Evolutionary conservation across 495 filamentous ascomycete genomes (phyloP).

Genomic region (Trichoderma virens): DNA sequence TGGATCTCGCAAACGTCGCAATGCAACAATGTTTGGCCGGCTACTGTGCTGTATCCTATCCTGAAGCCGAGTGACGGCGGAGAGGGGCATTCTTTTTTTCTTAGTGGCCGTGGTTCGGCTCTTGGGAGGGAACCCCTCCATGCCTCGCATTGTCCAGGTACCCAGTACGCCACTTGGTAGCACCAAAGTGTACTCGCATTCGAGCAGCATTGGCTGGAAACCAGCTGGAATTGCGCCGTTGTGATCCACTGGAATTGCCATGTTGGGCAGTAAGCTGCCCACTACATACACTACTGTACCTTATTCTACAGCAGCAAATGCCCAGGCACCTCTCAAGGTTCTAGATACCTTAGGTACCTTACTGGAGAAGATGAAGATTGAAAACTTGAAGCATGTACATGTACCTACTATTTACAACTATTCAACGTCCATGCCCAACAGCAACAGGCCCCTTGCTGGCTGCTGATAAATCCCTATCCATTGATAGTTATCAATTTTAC

Average conservation of each 20-base stretch:
- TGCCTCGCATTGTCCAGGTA: not conserved
- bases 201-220: too few species aligned
- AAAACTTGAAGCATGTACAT: too few species aligned
- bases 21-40: too few species aligned
- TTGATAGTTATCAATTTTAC: too few species aligned
- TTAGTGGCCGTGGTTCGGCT: not conserved
- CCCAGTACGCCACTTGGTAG: not conserved
- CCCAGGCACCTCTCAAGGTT: too few species aligned
- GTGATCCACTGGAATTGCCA: not conserved
- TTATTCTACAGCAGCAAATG: not conserved
- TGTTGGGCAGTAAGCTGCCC: not conserved
- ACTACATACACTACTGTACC: not conserved
- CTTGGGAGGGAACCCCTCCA: not conserved
- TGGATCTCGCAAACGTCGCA: not conserved
- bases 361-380: too few species aligned
- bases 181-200: not conserved
- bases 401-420: too few species aligned
- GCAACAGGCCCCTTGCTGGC: not conserved
- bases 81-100: not conserved
- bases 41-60: too few species aligned
- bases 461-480: not conserved
- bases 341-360: too few species aligned
- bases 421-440: not conserved
- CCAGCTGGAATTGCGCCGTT: too few species aligned
- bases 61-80: conserved; percentile 2